Evolutionary conservation across 2,329 filamentous ascomycete genomes (phyloP).

Genomic region (Leptographium procerum): DNA sequence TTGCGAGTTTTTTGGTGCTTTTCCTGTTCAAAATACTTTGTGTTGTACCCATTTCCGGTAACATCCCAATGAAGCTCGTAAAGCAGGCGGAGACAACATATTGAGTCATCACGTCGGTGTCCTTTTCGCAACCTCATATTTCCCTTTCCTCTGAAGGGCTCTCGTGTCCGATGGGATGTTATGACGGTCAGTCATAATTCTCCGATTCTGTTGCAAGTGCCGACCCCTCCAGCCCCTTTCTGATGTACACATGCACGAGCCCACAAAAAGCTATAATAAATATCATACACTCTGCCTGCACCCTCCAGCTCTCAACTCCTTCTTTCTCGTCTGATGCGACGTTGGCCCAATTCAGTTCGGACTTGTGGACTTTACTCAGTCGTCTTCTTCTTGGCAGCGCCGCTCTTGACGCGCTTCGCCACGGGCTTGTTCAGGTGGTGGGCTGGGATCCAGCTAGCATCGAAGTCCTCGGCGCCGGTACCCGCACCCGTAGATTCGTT

Average conservation of each 20-base stretch:
- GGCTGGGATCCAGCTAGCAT: conserved; percentile 87
- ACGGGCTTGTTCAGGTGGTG: conserved; percentile 81
- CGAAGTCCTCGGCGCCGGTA: conserved; percentile 58
- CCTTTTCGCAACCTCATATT: background rate
- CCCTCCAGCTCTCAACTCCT: background rate
- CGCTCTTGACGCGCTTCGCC: conserved; percentile 54
- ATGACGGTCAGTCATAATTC: background rate
- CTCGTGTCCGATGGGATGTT: background rate
- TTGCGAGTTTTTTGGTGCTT: too few relatives aligned
- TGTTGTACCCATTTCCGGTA: background rate
- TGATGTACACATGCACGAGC: background rate
- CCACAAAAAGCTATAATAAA: background rate
- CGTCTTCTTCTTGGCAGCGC: conserved; percentile 32
- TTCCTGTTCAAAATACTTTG: too few relatives aligned
- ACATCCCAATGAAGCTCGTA: background rate
- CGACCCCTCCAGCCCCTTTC: background rate
- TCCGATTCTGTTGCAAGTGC: background rate
- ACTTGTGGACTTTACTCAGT: background rate
- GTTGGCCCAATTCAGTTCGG: too few relatives aligned
- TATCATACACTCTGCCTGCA: conserved; percentile 15
- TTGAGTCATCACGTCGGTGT: background rate
- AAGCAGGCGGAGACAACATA: background rate
- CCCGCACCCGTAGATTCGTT: conserved; percentile 60
- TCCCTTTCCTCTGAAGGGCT: background rate
- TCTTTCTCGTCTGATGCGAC: background rate